A percentile compares a stretch with the other conserved stretches of the same genome.
These are phyloP conservation scores for Copromyces sp. DNA, from an alignment of 495 filamentous ascomycete genomes.

Conservation along the genomic window DNA sequence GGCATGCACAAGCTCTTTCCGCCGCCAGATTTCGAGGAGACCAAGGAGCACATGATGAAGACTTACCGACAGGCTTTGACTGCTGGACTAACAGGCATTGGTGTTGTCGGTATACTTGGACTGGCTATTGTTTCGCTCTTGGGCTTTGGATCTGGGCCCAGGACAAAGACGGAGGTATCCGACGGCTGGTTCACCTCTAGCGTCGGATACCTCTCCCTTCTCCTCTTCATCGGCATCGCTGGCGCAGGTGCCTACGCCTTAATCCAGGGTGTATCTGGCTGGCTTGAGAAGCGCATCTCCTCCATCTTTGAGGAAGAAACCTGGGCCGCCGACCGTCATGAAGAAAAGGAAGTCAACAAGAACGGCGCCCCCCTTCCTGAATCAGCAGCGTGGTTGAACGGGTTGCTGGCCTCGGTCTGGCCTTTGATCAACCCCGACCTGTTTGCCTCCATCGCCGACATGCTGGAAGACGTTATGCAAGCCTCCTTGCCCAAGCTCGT, in stretches of 20 bases:
- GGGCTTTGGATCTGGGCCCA: neutral
- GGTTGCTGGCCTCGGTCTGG: conserved; percentile 52
- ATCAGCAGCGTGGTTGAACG: conserved; percentile 58
- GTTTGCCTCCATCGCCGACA: conserved; percentile 53
- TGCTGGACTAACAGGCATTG: neutral
- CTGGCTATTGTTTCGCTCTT: neutral
- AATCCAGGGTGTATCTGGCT: conserved; percentile 38
- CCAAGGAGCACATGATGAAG: conserved; percentile 35
- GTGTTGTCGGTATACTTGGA: neutral
- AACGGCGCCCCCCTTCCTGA: conserved; percentile 40
- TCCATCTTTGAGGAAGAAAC: conserved; percentile 51
- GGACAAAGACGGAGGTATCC: neutral
- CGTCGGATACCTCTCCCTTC: neutral
- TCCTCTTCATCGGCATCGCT: conserved; percentile 14
- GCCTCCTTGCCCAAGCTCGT: conserved; percentile 52
- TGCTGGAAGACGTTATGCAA: conserved; percentile 65
- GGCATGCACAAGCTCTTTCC: conserved; percentile 52
- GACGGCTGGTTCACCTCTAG: no score
- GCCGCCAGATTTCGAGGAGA: conserved; percentile 45
- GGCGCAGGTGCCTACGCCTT: conserved; percentile 21
- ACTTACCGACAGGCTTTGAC: conserved; percentile 33
- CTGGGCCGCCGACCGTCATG: conserved; percentile 46
- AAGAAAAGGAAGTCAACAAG: conserved; percentile 29
- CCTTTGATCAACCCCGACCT: conserved; percentile 62
- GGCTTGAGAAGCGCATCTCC: conserved; percentile 42